Evolutionary conservation across 78 protist species (phyloP).

Genomic region (Isochrysis galbana): DNA sequence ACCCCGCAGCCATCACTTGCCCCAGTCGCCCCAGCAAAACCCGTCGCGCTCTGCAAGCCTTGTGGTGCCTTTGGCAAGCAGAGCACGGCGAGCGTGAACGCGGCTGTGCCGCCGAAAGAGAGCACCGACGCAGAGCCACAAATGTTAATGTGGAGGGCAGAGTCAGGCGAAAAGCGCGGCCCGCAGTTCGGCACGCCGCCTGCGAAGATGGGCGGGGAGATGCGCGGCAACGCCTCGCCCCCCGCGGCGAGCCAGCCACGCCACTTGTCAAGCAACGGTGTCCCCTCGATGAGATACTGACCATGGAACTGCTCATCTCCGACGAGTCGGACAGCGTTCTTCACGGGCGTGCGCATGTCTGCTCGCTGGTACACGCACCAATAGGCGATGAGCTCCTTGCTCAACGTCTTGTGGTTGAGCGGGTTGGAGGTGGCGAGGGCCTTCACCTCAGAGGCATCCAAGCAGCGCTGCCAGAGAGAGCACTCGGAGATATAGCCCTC

Average conservation of each 20-base stretch:
- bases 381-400: not conserved
- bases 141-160: not conserved
- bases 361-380: constrained; percentile 20
- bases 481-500: constrained; percentile 12
- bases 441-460: not conserved
- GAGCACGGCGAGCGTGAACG: constrained; percentile 9
- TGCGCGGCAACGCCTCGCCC: not conserved
- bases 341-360: not conserved
- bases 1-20: not conserved
- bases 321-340: not conserved
- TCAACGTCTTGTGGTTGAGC: not conserved
- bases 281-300: not conserved
- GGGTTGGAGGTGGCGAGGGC: constrained; percentile 3
- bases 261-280: constrained; percentile 16
- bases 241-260: not conserved
- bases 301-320: constrained; percentile 13
- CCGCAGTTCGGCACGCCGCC: not conserved
- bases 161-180: not conserved
- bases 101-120: not conserved
- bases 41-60: not conserved
- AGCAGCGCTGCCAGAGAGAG: not conserved
- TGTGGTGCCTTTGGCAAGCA: not conserved
- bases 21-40: not conserved
- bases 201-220: not conserved
- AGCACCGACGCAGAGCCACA: not conserved